Conservation (phyloP, 2,329 filamentous ascomycete species). For the Diaporthe ilicicola region DNA sequence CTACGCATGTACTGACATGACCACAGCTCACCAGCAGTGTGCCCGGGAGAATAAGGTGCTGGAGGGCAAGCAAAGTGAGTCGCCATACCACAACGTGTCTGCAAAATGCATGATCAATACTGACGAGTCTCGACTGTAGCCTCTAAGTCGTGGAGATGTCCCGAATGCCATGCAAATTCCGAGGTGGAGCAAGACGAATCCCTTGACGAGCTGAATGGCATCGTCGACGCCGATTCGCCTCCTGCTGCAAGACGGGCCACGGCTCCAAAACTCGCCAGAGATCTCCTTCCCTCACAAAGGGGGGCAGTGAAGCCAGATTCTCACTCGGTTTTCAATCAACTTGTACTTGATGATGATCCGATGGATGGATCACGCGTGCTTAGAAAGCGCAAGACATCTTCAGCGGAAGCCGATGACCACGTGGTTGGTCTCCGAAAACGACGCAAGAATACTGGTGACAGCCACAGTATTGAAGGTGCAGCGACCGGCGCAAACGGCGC, state of each 20-base stretch:
- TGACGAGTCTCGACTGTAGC: constrained; percentile 42
- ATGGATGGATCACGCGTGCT: constrained; percentile 80
- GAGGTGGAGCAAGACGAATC: constrained; percentile 40
- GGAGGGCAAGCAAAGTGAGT: constrained; percentile 69
- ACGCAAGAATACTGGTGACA: constrained; percentile 57
- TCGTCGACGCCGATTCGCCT: constrained; percentile 45
- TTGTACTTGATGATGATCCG: constrained; percentile 76
- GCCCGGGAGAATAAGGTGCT: constrained; percentile 76
- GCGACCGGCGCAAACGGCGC: constrained; percentile 11
- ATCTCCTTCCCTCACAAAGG: constrained; percentile 75
- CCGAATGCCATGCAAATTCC: constrained; percentile 51
- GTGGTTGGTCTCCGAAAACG: constrained; percentile 62
- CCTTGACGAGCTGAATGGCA: constrained; percentile 37
- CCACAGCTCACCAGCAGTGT: constrained; percentile 88
- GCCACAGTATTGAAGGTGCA: constrained; percentile 45
- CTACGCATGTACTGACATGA: constrained; percentile 46
- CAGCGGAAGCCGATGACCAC: constrained; percentile 71
- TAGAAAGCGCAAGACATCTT: constrained; percentile 85
- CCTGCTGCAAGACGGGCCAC: constrained; percentile 62
- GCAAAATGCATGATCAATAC: constrained; percentile 34
- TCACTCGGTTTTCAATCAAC: constrained; percentile 79
- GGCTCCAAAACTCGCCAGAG: constrained; percentile 72
- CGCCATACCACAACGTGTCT: constrained; percentile 29
- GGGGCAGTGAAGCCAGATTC: constrained; percentile 73
- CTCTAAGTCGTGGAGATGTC: constrained; percentile 59